These are phyloP conservation scores for Pseudocercospora ulei DNA, from an alignment of 2,329 filamentous ascomycete genomes.

Conservation along the genomic window DNA sequence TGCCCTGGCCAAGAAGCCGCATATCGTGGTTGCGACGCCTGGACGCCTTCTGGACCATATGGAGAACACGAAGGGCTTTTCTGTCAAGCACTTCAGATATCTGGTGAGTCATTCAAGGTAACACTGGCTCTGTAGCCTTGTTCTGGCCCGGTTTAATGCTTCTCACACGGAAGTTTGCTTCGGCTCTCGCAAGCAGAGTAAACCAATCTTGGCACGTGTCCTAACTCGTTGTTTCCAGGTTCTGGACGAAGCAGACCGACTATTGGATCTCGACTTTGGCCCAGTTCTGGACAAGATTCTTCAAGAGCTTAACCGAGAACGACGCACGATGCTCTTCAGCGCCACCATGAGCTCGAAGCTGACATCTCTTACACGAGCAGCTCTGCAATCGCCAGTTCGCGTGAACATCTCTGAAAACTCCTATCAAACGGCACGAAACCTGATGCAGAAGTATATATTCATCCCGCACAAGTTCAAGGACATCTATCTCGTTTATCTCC, in stretches of 20 bases:
- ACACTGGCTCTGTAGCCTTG: no score
- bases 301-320: slow-evolving; percentile 70
- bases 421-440: slow-evolving; percentile 82
- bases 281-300: slow-evolving; percentile 87
- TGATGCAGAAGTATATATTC: slow-evolving; percentile 79
- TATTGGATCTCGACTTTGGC: slow-evolving; percentile 90
- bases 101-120: no score
- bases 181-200: no score
- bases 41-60: slow-evolving; percentile 83
- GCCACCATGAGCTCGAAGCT: slow-evolving; percentile 92
- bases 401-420: slow-evolving; percentile 73
- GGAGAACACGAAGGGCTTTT: slow-evolving; percentile 95
- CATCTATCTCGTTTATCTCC: slow-evolving; percentile 71
- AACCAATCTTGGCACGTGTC: no score
- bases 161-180: no score
- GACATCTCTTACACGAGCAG: slow-evolving; percentile 82
- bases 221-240: no score
- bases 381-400: slow-evolving; percentile 70
- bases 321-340: slow-evolving; percentile 78
- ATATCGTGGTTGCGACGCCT: slow-evolving; percentile 85
- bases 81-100: slow-evolving; percentile 68
- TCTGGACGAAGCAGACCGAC: slow-evolving; percentile 88
- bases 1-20: slow-evolving; percentile 87
- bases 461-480: slow-evolving; percentile 83
- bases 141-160: no score